Evolutionary conservation across 1,139 yeast genomes (phyloP), one percentile per base, ranked within the genome.

Genomic region (Suzukiozyma palmioleophila): DNA sequence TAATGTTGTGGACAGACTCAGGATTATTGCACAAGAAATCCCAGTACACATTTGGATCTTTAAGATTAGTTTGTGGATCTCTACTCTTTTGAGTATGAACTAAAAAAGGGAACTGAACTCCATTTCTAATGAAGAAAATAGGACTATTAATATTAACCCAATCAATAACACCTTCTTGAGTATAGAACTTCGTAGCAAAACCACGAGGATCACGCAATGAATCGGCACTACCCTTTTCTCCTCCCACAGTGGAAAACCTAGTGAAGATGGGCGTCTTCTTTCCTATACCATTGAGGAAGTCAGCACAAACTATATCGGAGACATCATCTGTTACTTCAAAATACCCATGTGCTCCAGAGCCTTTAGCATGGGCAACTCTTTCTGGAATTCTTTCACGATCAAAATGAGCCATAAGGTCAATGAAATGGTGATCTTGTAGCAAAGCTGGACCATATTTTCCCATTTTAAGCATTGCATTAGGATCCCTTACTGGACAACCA

Each of bases 131-230:
- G 68, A 84, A 84, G 62, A 84, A 84, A 38, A 84, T 76, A 11
- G 92, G 92, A 30, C 90, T 84, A 71, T 84, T 84, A 73, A 83
- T 84, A 73, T 79, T 81, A 18, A 84, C 92, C 73, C 83, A 79
- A 67, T 84, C 92, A 59, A 80, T 67, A 66, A 79, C 79, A 49
- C 92, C 92, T 59, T 83, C 87, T 49, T 83, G 84, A 34, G 92
- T 84, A 69, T 81, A 81, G 53, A 84, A 71, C 66, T 84, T 84
- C 51, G 79, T 75, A 36, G 88, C 66, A 61, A 83, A 83, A 12
- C 92, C 92, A 62, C 92, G 75, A 42, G 90, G 90, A 57, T 84
- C 92, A 63, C 92, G 83, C 87, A 31, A 87, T 68, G 57, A n/a
- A n/a, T 84, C 92, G 13, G 90, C 76, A 32, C 87, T 75, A 34